Base-by-base conservation (phyloP, 768 basidiomycete genomes). In the Tulasnella calospora region DNA sequence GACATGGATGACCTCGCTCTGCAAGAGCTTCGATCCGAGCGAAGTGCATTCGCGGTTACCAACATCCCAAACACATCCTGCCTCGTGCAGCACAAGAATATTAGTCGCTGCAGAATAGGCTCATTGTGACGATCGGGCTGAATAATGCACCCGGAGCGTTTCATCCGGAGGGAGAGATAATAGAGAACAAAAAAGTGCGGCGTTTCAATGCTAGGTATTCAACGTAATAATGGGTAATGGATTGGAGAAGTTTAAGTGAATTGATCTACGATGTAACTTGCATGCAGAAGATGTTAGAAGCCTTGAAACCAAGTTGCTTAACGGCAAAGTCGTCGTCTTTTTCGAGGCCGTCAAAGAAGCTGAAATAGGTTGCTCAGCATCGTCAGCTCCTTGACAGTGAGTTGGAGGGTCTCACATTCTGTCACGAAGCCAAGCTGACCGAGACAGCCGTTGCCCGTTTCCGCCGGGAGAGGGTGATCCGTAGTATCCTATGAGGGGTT, bases 231-330 rank as follows among this genome's bases (percentile, higher is more conserved):
- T 19, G 23, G 57, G 27, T 61, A 61, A 61, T 27, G 15, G 57
- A 7, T 23, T 61, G 30, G 27, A 13, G 8, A 27, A 61, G 30
- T n/a, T 27, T 30, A n/a, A 30, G 57, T 6, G 15, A 61, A n/a
- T 12, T 61, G 19, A 61, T 76, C 51, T 76, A 78, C n/a, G 76
- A 78, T 70, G 76, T 78, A 23, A 78, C 76, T 30, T 46, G 40
- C 91, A 94, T 89, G 51, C 94, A 86, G 82, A 93, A 93, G 51
- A 94, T 88, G 82, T 95, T 94, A 8, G 93, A 89, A 3, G 94
- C 94, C 76, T 87, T 88, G 84, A 89, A 95, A 1, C 94, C 94
- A 38, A 95, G 88, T 8, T 92, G 88, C 12, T 86, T 82, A 36
- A 84, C 80, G 1, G 87, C 85, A 81, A 94, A 94, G 10, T 81